A percentile compares a stretch with the other conserved stretches of the same genome.
These are phyloP conservation scores for Ophiostoma novo-ulmi DNA, from an alignment of 2,329 filamentous ascomycete species.

Conservation along the genomic window DNA sequence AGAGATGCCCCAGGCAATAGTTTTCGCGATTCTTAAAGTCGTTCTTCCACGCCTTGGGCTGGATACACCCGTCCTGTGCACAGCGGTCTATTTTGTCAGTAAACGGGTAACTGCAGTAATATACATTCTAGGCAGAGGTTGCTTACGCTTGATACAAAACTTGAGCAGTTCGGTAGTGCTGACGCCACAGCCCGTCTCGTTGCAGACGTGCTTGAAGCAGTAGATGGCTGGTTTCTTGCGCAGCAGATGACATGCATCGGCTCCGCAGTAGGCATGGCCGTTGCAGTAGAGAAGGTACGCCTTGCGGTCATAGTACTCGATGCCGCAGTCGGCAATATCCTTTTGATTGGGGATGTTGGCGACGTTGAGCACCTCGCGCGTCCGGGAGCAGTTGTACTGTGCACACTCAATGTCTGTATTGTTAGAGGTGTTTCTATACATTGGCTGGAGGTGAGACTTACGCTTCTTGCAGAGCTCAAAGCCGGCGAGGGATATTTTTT, in stretches of 20 bases:
- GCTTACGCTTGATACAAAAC: conserved; percentile 22
- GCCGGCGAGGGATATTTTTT: conserved; percentile 9
- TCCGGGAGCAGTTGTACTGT: conserved; percentile 10
- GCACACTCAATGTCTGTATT: conserved; percentile 22
- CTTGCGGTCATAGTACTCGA: conserved; percentile 23
- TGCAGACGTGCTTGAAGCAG: conserved; percentile 26
- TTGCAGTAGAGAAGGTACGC: conserved; percentile 21
- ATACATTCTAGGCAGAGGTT: no score
- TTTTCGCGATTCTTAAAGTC: conserved; percentile 19
- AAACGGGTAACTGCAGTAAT: no score
- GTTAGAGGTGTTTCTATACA: not conserved
- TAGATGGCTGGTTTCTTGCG: conserved; percentile 15
- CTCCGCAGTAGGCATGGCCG: conserved; percentile 19
- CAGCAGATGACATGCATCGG: conserved; percentile 8
- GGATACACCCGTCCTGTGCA: conserved; percentile 7
- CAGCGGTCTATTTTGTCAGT: conserved; percentile 21
- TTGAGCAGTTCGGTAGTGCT: conserved; percentile 5
- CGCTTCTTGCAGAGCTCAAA: conserved; percentile 25
- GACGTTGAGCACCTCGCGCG: not conserved
- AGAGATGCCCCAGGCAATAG: conserved; percentile 21
- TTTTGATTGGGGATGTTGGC: not conserved
- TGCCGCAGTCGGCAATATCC: conserved; percentile 18
- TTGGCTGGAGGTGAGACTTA: not conserved
- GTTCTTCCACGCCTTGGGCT: conserved; percentile 22
- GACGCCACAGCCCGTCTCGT: conserved; percentile 21